Percentiles rank a stretch among this genome's conserved stretches.
These are phyloP conservation scores for Torulaspora franciscae DNA, from an alignment of 805 yeast genomes.

Conservation along the genomic window DNA sequence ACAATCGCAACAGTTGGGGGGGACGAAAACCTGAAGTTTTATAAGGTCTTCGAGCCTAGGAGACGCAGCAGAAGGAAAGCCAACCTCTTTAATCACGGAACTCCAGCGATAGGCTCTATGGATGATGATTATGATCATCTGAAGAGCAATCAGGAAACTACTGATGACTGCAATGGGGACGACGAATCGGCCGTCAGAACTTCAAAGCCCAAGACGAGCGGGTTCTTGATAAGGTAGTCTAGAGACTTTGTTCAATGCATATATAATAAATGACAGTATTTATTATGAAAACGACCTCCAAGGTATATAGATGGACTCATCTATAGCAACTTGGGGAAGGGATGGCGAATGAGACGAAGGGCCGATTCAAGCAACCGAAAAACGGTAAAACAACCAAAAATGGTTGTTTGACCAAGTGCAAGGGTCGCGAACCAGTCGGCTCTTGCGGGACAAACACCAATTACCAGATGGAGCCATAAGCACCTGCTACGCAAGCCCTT, in stretches of 20 bases:
- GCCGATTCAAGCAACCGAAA: conserved; percentile 30
- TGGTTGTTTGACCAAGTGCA: conserved; percentile 20
- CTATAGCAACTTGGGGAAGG: conserved; percentile 17
- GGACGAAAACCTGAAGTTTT: conserved; percentile 92
- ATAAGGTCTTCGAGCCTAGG: conserved; percentile 74
- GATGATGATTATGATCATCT: conserved; percentile 10
- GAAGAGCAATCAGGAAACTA: conserved; percentile 5
- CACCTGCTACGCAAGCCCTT: neutral
- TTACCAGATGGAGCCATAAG: neutral
- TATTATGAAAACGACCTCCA: conserved; percentile 3
- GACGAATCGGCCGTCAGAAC: conserved; percentile 11
- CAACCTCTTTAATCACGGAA: conserved; percentile 16
- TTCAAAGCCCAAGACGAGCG: conserved; percentile 21
- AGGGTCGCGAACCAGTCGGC: conserved; percentile 33
- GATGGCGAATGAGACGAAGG: conserved; percentile 25
- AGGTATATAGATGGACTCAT: conserved; percentile 30
- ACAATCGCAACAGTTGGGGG: conserved; percentile 93
- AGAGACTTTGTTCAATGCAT: neutral
- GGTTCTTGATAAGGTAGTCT: conserved; percentile 23
- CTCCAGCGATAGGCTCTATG: conserved; percentile 8
- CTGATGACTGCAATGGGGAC: conserved; percentile 13
- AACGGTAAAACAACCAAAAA: neutral
- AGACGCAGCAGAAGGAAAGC: conserved; percentile 37
- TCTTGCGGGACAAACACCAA: conserved; percentile 14
- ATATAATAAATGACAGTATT: conserved; percentile 3